phyloP scores from a whole-genome alignment of 148 eudicot genomes.

The Polygonum maritimum region DNA sequence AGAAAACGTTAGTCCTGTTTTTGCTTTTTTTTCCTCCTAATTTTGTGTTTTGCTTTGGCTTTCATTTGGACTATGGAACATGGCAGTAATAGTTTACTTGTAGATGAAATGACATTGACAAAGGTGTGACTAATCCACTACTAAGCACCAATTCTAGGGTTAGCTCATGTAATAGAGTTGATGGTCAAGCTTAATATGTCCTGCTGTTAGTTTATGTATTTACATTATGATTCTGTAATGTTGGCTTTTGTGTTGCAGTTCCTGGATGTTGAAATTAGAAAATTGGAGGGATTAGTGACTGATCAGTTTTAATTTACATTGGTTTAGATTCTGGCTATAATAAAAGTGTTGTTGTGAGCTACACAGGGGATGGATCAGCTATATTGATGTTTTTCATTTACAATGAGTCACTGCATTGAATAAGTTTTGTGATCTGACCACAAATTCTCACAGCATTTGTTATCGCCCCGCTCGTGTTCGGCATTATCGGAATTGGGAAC shows the following conservation, averaged over 20 bases:
- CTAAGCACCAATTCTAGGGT: background rate
- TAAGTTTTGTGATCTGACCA: background rate
- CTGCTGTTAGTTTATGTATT: background rate
- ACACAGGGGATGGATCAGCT: background rate
- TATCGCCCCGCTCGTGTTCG: conserved; percentile 41
- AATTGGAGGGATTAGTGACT: background rate
- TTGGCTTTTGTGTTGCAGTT: background rate
- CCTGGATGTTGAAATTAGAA: background rate
- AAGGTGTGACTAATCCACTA: background rate
- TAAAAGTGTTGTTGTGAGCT: background rate
- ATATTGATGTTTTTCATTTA: background rate
- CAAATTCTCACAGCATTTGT: conserved; percentile 32
- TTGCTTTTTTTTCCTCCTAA: background rate
- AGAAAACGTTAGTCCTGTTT: background rate
- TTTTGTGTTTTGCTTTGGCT: background rate
- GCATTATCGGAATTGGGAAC: conserved; percentile 57
- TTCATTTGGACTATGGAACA: too few species aligned
- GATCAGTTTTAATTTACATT: background rate
- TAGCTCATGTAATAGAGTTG: background rate
- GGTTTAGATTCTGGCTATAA: background rate
- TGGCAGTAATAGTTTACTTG: background rate
- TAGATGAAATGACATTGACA: background rate
- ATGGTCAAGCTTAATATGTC: background rate
- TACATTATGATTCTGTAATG: background rate
- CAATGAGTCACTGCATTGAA: too few species aligned